These are phyloP conservation scores for Trifolium dubium DNA, from an alignment of 306 rosid species.

Conservation along the genomic window DNA sequence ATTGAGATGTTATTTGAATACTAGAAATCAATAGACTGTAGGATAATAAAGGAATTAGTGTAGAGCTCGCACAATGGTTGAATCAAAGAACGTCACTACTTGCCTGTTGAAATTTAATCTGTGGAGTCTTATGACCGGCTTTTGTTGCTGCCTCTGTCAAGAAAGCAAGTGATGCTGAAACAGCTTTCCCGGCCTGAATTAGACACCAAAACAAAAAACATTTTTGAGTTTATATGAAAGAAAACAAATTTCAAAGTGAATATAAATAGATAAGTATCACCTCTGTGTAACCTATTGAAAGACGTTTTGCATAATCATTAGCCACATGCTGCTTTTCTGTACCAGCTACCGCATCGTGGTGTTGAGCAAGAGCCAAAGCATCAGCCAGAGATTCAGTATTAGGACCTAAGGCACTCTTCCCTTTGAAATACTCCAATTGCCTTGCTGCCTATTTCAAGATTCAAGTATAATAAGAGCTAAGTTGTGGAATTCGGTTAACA, in stretches of 20 bases:
- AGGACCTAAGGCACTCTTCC: conserved; percentile 65
- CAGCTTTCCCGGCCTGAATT: conserved; percentile 74
- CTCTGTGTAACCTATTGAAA: conserved; percentile 75
- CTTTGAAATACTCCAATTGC: conserved; percentile 77
- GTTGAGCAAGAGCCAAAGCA: conserved; percentile 88
- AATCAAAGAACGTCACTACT: conserved; percentile 29
- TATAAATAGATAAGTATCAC: conserved; percentile 41
- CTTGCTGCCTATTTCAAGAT: conserved; percentile 74
- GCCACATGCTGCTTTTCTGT: conserved; percentile 85
- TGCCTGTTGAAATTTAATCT: conserved; percentile 70
- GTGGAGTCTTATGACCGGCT: conserved; percentile 44
- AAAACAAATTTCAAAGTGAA: conserved; percentile 12
- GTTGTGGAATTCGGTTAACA: conserved; percentile 3
- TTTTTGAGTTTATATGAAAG: conserved; percentile 25
- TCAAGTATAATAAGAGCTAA: conserved; percentile 30
- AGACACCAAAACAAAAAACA: conserved; percentile 30
- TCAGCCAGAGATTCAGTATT: conserved; percentile 77
- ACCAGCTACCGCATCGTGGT: conserved; percentile 90
- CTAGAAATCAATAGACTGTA: not conserved
- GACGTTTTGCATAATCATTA: conserved; percentile 82
- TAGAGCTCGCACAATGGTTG: not conserved
- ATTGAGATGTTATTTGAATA: not conserved
- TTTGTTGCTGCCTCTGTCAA: conserved; percentile 50
- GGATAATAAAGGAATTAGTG: conserved; percentile 1
- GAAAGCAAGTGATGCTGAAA: conserved; percentile 64